phyloP scores from a whole-genome alignment of 805 yeast species.

The Teunomyces pallodes region DNA sequence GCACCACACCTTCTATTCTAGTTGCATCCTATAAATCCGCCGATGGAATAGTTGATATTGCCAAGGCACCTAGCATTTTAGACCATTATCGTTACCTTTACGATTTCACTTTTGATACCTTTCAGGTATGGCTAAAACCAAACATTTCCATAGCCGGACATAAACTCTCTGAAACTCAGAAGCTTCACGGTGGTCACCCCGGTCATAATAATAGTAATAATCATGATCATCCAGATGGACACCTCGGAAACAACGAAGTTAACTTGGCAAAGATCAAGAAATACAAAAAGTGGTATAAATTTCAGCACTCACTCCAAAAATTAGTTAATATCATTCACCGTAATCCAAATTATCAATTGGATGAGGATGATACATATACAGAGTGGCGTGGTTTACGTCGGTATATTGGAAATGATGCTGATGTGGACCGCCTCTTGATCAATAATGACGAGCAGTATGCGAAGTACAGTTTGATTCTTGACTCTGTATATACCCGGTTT shows the following conservation, averaged over 20 bases:
- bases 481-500: conserved; percentile 53
- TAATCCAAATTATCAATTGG: conserved; percentile 4
- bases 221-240: too few relatives aligned
- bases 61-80: conserved; percentile 39
- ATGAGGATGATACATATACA: conserved; percentile 7
- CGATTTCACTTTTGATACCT: conserved; percentile 45
- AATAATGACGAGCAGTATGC: conserved; percentile 72
- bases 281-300: conserved; percentile 23
- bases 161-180: not conserved
- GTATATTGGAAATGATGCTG: conserved; percentile 49
- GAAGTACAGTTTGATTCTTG: conserved; percentile 66
- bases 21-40: conserved; percentile 58
- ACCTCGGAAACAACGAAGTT: not conserved
- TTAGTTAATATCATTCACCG: not conserved
- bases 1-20: conserved; percentile 68
- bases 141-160: conserved; percentile 58
- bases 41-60: conserved; percentile 57
- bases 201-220: not conserved
- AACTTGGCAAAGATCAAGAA: conserved; percentile 11
- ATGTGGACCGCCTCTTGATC: conserved; percentile 26
- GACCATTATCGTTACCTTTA: conserved; percentile 57
- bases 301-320: conserved; percentile 11
- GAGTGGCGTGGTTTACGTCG: conserved; percentile 79
- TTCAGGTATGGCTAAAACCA: conserved; percentile 63
- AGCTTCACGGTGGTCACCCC: not conserved